Percentiles rank a stretch among this genome's conserved stretches.
These are phyloP conservation scores for Ophidiomyces ophidiicola DNA, from an alignment of 2,329 filamentous ascomycete genomes.

Conservation along the genomic window DNA sequence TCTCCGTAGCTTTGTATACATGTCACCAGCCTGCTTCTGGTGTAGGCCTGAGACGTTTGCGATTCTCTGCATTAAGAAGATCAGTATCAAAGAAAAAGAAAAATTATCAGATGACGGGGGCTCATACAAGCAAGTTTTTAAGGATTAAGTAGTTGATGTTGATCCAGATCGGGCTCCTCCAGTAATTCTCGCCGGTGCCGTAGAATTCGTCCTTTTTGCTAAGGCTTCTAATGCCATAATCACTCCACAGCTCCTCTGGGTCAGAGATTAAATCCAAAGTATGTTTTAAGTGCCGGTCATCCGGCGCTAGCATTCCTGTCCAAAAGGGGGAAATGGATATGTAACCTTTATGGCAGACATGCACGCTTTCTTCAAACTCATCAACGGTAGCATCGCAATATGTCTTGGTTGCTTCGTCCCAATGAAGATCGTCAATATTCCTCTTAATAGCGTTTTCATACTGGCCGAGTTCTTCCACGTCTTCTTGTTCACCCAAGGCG, in stretches of 20 bases:
- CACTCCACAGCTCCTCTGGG: conserved; percentile 78
- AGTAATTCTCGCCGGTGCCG: conserved; percentile 90
- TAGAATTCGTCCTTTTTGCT: conserved; percentile 75
- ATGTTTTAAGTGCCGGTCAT: conserved; percentile 61
- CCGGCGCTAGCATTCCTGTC: conserved; percentile 61
- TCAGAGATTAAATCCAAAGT: conserved; percentile 68
- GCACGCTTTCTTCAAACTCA: conserved; percentile 76
- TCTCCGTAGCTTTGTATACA: conserved; percentile 65
- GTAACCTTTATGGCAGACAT: conserved; percentile 95
- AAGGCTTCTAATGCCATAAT: conserved; percentile 76
- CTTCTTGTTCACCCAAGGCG: conserved; percentile 62
- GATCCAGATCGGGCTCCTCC: conserved; percentile 89
- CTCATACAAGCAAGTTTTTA: conserved; percentile 62
- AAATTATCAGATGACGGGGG: too few relatives aligned
- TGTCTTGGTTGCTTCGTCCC: conserved; percentile 65
- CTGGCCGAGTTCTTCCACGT: conserved; percentile 57
- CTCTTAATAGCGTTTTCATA: conserved; percentile 64
- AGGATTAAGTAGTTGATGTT: conserved; percentile 89
- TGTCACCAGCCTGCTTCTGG: conserved; percentile 51
- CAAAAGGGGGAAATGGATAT: conserved; percentile 88
- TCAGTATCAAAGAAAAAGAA: conserved; percentile 10
- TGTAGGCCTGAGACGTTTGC: conserved; percentile 55
- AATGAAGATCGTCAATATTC: conserved; percentile 89
- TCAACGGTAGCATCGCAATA: conserved; percentile 96
- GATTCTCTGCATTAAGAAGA: conserved; percentile 41